Base-by-base conservation (phyloP, 495 filamentous ascomycete species). In the Trichocladium antarcticum region DNA sequence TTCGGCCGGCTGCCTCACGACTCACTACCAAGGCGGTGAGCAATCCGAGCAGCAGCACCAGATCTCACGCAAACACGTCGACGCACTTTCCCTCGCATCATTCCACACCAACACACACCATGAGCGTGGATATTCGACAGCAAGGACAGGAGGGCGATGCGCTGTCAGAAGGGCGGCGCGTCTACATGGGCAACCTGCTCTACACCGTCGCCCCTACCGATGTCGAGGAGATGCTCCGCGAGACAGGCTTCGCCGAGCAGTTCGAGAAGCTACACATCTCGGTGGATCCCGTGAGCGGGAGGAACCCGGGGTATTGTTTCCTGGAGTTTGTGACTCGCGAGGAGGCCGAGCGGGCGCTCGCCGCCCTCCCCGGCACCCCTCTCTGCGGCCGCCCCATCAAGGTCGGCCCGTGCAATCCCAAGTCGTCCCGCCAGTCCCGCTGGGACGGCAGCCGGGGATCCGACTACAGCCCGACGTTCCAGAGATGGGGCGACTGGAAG, bases 301-400 rank as follows among this genome's bases (percentile, higher is more conserved):
- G 80, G 12, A 85, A 85, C 59, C 80, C 80, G 3, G 82, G 79
- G 6, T 85, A 84, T 64, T 85, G 81, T 64, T 85, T 84, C 45
- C 74, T 84, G 42, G 80, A 85, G 54, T 72, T 84, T 43, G 49
- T 64, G 16, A 73, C 67, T 27, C 69, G 70, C 47, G 75, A 77
- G n/a, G 55, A 73, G 16, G 80, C 81, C 1, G 70, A 76, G n/a
- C 61, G 57, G 0, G 79, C 78, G 19, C 80, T 83, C 67, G 51
- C 50, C 16, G 60, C 72, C 22, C 61, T 82, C 20, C 70, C 78
- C 49, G 82, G 78, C 16, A 58, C 60, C 21, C 55, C 69, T 5
- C 56, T 82, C 37, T 68, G 75, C 22, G 73, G 75, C 34, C 73
- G 81, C 8, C 67, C 73, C 10, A 63, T 83, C 32, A 82, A 78